Percentiles rank a stretch among this genome's conserved stretches.
Evolutionary conservation across 805 yeast genomes (phyloP).

Genomic region (Millerago galiae): DNA sequence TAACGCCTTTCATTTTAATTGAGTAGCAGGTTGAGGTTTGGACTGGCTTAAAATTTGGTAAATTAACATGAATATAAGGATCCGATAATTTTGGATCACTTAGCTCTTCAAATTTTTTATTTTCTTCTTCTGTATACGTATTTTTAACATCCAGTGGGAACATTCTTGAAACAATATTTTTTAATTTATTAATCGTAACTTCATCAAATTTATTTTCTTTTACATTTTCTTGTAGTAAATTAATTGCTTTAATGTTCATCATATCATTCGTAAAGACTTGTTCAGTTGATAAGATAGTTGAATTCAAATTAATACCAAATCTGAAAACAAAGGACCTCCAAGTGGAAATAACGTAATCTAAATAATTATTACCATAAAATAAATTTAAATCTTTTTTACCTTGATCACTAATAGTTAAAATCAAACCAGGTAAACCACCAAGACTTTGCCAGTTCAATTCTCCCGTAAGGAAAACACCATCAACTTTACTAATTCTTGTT

Average conservation of each 20-base stretch:
- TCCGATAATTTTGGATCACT: conserved; percentile 31
- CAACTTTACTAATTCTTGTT: conserved; percentile 49
- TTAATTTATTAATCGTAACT: conserved; percentile 6
- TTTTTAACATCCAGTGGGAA: conserved; percentile 44
- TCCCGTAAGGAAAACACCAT: conserved; percentile 74
- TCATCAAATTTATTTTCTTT: conserved; percentile 5
- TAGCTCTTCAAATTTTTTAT: conserved; percentile 8
- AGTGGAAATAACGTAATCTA: conserved; percentile 58
- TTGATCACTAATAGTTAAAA: conserved; percentile 76
- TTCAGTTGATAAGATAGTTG: conserved; percentile 21
- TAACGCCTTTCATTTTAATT: conserved; percentile 54
- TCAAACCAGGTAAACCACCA: conserved; percentile 90
- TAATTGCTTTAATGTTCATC: conserved; percentile 20
- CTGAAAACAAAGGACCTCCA: conserved; percentile 89
- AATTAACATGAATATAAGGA: conserved; percentile 29
- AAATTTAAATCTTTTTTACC: conserved; percentile 54
- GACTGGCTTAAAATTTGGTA: conserved; percentile 23
- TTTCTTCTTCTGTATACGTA: conserved; percentile 30
- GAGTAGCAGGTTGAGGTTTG: conserved; percentile 54
- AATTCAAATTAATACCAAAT: conserved; percentile 51
- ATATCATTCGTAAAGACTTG: conserved; percentile 28
- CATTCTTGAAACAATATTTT: conserved; percentile 40
- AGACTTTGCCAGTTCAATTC: conserved; percentile 66
- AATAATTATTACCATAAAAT: conserved; percentile 41
- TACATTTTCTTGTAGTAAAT: conserved; percentile 2